Conservation (phyloP, 768 basidiomycete genomes). For the Amanita pallidorosea region DNA sequence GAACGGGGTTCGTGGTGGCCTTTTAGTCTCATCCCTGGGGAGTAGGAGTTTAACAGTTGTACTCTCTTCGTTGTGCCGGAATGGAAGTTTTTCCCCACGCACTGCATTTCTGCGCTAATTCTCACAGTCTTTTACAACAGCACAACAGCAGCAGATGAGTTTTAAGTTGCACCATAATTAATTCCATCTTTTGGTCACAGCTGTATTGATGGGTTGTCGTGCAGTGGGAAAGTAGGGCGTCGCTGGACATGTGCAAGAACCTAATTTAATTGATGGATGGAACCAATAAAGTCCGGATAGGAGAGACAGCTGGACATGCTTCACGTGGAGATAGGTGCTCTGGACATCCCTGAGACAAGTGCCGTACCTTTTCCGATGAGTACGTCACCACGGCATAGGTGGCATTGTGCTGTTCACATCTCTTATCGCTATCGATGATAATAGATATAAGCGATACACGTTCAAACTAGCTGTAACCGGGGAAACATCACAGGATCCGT, state of each 20-base stretch:
- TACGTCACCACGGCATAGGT: too few relatives aligned
- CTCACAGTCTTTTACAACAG: background rate
- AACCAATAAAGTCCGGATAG: background rate
- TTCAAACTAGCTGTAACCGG: background rate
- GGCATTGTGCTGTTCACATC: background rate
- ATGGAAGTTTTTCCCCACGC: conserved; percentile 2
- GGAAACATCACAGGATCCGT: background rate
- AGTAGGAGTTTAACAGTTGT: background rate
- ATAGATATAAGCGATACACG: background rate
- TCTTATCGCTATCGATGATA: background rate
- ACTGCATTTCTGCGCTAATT: background rate
- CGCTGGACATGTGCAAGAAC: background rate
- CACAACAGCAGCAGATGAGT: background rate
- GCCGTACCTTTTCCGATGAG: background rate
- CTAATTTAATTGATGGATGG: background rate
- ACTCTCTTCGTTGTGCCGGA: background rate
- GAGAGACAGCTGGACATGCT: background rate
- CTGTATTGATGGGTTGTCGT: background rate
- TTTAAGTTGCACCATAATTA: too few relatives aligned
- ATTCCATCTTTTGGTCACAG: background rate
- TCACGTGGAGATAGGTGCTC: background rate
- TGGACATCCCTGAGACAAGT: background rate
- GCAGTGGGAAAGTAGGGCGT: background rate
- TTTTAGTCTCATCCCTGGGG: background rate
- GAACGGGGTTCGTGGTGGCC: conserved; percentile 3